phyloP scores from a whole-genome alignment of 1,139 yeast genomes.

The Candida glucosophila region DNA sequence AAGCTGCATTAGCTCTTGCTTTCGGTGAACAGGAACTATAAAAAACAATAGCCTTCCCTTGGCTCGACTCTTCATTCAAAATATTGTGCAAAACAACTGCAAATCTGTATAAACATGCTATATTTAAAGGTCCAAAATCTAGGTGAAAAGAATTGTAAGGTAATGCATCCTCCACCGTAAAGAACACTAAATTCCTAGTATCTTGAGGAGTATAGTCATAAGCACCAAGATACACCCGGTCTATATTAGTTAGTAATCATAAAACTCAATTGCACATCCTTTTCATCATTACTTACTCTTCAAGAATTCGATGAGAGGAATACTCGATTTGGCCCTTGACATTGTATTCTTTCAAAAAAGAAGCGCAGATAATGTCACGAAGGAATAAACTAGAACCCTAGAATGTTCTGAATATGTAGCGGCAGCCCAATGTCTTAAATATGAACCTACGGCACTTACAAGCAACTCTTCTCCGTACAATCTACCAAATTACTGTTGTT shows the following conservation, averaged over 20 bases:
- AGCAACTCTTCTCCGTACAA: not conserved
- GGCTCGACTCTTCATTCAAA: slow-evolving; percentile 74
- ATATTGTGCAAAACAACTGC: slow-evolving; percentile 92
- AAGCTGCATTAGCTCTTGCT: slow-evolving; percentile 88
- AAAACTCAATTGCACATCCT: not conserved
- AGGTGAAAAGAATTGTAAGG: slow-evolving; percentile 90
- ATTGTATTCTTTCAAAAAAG: no score
- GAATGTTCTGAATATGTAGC: no score
- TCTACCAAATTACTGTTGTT: slow-evolving; percentile 3
- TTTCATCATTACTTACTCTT: slow-evolving; percentile 26
- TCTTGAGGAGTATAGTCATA: slow-evolving; percentile 74
- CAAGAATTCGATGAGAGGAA: slow-evolving; percentile 38
- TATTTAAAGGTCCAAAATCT: slow-evolving; percentile 93
- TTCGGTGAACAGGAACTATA: slow-evolving; percentile 78
- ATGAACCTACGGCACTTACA: no score
- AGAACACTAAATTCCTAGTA: slow-evolving; percentile 68
- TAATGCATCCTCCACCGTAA: slow-evolving; percentile 85
- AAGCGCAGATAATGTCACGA: no score
- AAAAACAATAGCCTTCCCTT: slow-evolving; percentile 83
- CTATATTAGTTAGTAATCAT: slow-evolving; percentile 19
- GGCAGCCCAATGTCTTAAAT: no score
- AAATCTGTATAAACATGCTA: slow-evolving; percentile 87
- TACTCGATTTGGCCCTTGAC: slow-evolving; percentile 14
- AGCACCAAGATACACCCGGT: slow-evolving; percentile 86
- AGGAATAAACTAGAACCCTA: no score